Conservation (phyloP, 805 yeast genomes). For the Monosporozyma aquatica region DNA sequence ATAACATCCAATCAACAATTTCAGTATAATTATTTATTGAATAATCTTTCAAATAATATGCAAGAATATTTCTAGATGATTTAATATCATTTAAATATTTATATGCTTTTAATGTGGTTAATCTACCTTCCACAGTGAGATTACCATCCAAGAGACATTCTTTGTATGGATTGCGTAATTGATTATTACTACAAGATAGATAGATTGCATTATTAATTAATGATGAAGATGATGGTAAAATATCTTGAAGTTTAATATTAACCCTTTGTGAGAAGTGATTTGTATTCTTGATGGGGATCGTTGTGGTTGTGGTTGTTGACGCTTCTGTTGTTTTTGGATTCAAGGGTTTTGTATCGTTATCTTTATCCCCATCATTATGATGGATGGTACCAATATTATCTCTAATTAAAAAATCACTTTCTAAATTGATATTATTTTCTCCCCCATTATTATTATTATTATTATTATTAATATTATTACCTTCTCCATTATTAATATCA, state of each 20-base stretch:
- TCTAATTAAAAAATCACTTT: not conserved
- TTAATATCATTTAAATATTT: conserved; percentile 18
- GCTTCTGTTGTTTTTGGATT: no score
- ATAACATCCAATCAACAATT: conserved; percentile 14
- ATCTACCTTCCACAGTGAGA: conserved; percentile 29
- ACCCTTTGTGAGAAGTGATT: not conserved
- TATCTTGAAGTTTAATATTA: not conserved
- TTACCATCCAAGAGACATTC: conserved; percentile 30
- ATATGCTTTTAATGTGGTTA: conserved; percentile 17
- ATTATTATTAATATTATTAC: conserved; percentile 13
- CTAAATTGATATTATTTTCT: not conserved
- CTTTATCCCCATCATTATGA: not conserved
- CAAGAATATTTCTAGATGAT: conserved; percentile 14
- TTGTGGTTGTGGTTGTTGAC: no score
- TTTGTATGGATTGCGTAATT: conserved; percentile 7
- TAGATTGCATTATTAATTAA: conserved; percentile 1
- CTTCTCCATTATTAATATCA: not conserved
- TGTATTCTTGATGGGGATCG: no score
- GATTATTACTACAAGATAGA: conserved; percentile 1
- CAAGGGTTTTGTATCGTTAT: not conserved
- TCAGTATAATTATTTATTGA: conserved; percentile 17
- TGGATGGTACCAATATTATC: not conserved
- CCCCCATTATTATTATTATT: conserved; percentile 3
- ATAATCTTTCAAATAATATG: conserved; percentile 12
- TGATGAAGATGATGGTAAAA: not conserved